phyloP scores from a whole-genome alignment of 805 yeast genomes.

The Starmerella gropengiesseri region DNA sequence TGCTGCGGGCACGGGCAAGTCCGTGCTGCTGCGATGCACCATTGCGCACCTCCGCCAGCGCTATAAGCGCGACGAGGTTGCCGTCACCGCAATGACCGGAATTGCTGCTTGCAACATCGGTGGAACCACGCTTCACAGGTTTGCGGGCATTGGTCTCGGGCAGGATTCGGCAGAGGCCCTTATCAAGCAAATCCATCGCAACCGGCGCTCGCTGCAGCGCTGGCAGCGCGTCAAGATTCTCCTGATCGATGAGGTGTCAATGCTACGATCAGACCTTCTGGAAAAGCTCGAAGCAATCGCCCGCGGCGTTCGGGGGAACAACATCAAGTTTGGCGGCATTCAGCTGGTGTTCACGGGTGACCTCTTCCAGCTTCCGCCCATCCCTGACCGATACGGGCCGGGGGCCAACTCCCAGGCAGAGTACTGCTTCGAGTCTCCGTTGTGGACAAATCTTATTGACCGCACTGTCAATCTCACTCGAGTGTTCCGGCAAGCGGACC shows the following conservation, averaged over 20 bases:
- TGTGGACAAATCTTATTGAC: slow-evolving; percentile 57
- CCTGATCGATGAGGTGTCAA: slow-evolving; percentile 85
- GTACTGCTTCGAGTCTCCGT: slow-evolving; percentile 64
- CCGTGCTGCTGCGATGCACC: slow-evolving; percentile 64
- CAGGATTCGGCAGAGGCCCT: slow-evolving; percentile 39
- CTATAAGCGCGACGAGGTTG: slow-evolving; percentile 34
- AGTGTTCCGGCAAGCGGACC: slow-evolving; percentile 81
- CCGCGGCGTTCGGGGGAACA: slow-evolving; percentile 37
- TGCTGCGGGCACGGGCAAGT: slow-evolving; percentile 97
- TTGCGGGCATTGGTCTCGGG: slow-evolving; percentile 79
- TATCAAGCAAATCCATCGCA: slow-evolving; percentile 39
- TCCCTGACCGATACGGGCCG: slow-evolving; percentile 31
- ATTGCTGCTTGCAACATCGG: slow-evolving; percentile 91
- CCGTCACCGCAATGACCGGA: slow-evolving; percentile 90
- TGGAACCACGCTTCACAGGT: slow-evolving; percentile 77
- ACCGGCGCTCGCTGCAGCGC: slow-evolving; percentile 35
- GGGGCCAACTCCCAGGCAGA: slow-evolving; percentile 22
- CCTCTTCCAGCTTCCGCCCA: slow-evolving; percentile 92
- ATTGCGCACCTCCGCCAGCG: slow-evolving; percentile 42
- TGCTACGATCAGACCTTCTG: slow-evolving; percentile 74
- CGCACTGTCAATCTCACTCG: slow-evolving; percentile 60
- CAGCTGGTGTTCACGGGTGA: slow-evolving; percentile 90
- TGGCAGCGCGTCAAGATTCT: slow-evolving; percentile 66
- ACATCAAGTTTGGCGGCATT: slow-evolving; percentile 82
- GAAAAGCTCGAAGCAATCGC: slow-evolving; percentile 68